phyloP scores from a whole-genome alignment of 2,329 filamentous ascomycete species.

The Epichloe amarillans region DNA sequence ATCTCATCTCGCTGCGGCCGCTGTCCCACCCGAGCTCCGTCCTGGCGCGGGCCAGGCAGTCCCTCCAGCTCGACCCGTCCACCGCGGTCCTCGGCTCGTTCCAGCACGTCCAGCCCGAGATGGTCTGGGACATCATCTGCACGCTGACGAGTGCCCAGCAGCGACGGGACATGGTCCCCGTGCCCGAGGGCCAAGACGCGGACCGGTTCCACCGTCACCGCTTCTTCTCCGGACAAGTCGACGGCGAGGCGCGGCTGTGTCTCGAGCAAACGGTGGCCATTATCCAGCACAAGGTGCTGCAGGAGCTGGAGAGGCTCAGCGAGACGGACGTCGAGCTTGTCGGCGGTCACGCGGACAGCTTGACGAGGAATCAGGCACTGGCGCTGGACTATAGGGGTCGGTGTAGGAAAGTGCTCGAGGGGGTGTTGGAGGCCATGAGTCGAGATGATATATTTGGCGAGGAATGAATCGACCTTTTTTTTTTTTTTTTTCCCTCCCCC shows the following conservation, averaged over 20 bases:
- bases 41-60: conserved; percentile 28
- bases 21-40: conserved; percentile 33
- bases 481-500: neutral
- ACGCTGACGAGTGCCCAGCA: conserved; percentile 23
- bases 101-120: conserved; percentile 37
- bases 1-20: conserved; percentile 39
- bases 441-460: conserved; percentile 15
- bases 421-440: conserved; percentile 27
- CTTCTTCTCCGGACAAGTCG: conserved; percentile 20
- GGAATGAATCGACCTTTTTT: neutral
- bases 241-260: conserved; percentile 13
- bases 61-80: conserved; percentile 16
- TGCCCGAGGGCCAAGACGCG: conserved; percentile 7
- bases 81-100: conserved; percentile 25
- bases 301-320: conserved; percentile 30
- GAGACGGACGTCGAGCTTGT: conserved; percentile 31
- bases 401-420: conserved; percentile 34
- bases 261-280: conserved; percentile 25
- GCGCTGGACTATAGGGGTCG: conserved; percentile 35
- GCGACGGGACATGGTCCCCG: conserved; percentile 15
- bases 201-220: conserved; percentile 13
- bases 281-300: conserved; percentile 30
- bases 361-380: conserved; percentile 33
- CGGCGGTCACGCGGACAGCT: conserved; percentile 22
- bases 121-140: conserved; percentile 36